A percentile compares a stretch with the other conserved stretches of the same genome.
These are phyloP conservation scores for Saccharomyces uvarum DNA, from an alignment of 1,139 yeast genomes.

Conservation along the genomic window DNA sequence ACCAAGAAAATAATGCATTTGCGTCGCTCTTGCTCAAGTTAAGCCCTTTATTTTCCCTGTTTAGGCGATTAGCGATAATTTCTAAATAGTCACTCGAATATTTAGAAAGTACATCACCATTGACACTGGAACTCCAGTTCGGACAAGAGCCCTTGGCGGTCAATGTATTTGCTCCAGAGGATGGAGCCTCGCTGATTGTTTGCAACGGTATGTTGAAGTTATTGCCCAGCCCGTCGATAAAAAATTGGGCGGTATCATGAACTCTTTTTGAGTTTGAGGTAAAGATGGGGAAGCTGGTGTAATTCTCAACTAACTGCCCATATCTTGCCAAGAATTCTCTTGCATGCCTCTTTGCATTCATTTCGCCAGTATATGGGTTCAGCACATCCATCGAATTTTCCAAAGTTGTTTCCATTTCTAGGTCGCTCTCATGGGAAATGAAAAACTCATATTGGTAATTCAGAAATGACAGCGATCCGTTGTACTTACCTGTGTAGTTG, in stretches of 20 bases:
- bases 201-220: constrained; percentile 11
- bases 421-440: constrained; percentile 21
- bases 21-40: constrained; percentile 40
- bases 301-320: constrained; percentile 10
- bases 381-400: constrained; percentile 13
- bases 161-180: constrained; percentile 37
- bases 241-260: constrained; percentile 18
- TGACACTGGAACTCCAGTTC: constrained; percentile 20
- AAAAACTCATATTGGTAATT: constrained; percentile 33
- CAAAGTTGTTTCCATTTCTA: constrained; percentile 22
- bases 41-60: constrained; percentile 37
- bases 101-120: constrained; percentile 17
- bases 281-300: constrained; percentile 8
- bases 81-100: constrained; percentile 30
- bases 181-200: constrained; percentile 31
- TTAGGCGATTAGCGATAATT: constrained; percentile 37
- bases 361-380: constrained; percentile 18
- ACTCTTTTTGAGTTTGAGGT: constrained; percentile 21
- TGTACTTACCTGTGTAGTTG: constrained; percentile 20
- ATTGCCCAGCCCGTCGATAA: constrained; percentile 11
- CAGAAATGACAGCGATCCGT: constrained; percentile 35
- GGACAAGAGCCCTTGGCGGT: constrained; percentile 34
- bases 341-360: constrained; percentile 21
- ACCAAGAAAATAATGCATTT: constrained; percentile 39
- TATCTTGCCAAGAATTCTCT: constrained; percentile 15